Evolutionary conservation across 495 filamentous ascomycete genomes (phyloP).

Genomic region (Corynascus novoguineensis): DNA sequence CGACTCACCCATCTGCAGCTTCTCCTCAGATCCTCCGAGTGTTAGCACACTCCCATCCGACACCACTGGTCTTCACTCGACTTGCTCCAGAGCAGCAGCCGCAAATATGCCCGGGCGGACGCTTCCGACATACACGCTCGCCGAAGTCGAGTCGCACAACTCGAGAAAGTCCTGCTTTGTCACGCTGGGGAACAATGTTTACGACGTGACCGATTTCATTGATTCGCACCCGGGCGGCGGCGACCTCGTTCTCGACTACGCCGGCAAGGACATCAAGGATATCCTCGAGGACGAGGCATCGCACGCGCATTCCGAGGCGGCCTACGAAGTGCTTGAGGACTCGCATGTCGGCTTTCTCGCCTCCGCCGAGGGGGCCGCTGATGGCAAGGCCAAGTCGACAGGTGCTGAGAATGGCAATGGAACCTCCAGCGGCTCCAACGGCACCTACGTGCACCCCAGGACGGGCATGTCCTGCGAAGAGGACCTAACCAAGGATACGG

Average conservation of each 20-base stretch:
- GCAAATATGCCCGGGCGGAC: constrained; percentile 40
- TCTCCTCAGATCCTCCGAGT: background rate
- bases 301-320: constrained; percentile 79
- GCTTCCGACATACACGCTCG: constrained; percentile 70
- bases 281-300: constrained; percentile 81
- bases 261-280: constrained; percentile 74
- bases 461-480: constrained; percentile 84
- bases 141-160: constrained; percentile 78
- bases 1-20: background rate
- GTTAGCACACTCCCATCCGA: background rate
- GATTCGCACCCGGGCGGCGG: constrained; percentile 84
- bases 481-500: constrained; percentile 81
- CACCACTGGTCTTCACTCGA: background rate
- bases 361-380: constrained; percentile 25
- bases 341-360: constrained; percentile 72
- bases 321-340: constrained; percentile 85
- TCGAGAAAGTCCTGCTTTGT: constrained; percentile 85
- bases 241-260: constrained; percentile 84
- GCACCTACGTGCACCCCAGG: constrained; percentile 51
- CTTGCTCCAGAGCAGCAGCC: background rate
- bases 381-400: constrained; percentile 25
- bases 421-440: constrained; percentile 32
- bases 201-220: constrained; percentile 88
- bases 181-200: constrained; percentile 81
- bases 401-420: constrained; percentile 23